Evolutionary conservation across 2,329 filamentous ascomycete genomes (phyloP), one percentile per base, ranked within the genome.

Genomic region (Alternaria arborescens): DNA sequence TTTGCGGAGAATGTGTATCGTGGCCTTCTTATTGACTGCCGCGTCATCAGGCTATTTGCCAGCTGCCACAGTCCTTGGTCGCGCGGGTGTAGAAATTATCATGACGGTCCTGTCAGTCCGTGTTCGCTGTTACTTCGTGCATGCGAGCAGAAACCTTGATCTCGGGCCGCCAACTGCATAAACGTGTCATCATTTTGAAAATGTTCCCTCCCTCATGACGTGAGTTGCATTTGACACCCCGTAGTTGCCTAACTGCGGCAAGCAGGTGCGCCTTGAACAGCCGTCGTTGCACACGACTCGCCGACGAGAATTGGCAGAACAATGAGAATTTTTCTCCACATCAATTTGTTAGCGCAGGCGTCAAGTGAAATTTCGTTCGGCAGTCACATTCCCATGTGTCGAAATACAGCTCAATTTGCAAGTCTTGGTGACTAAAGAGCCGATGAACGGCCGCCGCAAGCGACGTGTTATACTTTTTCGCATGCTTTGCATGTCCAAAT

Each of bases 401-500:
- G 22, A n/a, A 16, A 7, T 43, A 28, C 34, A 14, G 14, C 26
- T 26, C 30, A 30, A 16, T 22, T n/a, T n/a, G 14, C 8, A 34
- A 22, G 32, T 40, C 20, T 8, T 16, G 28, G 14, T 18, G 16
- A 30, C 20, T 14, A 18, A 36, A 11, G 26, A 12, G 47, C 42
- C 41, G 22, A 57, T 5, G 26, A 36, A 38, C 26, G 16, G 32
- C 30, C 52, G 46, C 20, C 52, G 46, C 20, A 30, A 55, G 38
- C 57, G 47, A 38, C 32, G 14, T 18, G 14, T 34, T 40, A 4
- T 11, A 44, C 36, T 16, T 38, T 52, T 57, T 52, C 18, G 54
- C 26, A 14, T 4, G 30, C 30, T 56, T 46, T 50, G 40, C 53
- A 28, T 28, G 46, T 58, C 65, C 65, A 55, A 58, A 36, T 48